Evolutionary conservation across 352 stramenopile genomes (phyloP).

Genomic region (Globisporangium okanoganense): DNA sequence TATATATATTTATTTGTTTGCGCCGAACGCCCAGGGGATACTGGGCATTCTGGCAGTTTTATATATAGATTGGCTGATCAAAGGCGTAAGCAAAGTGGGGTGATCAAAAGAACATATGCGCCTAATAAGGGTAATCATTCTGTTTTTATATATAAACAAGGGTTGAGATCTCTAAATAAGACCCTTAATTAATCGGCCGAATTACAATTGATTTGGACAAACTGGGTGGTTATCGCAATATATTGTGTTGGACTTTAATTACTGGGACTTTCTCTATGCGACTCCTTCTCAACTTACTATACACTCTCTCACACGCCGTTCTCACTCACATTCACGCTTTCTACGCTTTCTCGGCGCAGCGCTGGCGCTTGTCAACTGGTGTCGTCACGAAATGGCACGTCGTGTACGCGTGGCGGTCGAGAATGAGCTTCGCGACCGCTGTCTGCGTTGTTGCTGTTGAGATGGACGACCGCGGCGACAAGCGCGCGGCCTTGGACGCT

Average conservation of each 20-base stretch:
- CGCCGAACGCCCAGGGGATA: no score
- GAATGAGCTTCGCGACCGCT: slow-evolving; percentile 44
- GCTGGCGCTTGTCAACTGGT: slow-evolving; percentile 20
- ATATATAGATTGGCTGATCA: no score
- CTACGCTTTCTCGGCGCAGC: slow-evolving; percentile 20
- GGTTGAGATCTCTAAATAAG: no score
- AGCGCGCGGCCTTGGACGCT: background rate
- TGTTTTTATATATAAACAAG: no score
- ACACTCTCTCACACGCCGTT: background rate
- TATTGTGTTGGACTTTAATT: background rate
- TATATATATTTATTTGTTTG: no score
- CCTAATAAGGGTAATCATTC: no score
- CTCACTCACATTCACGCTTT: background rate
- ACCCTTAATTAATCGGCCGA: no score
- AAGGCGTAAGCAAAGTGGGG: no score
- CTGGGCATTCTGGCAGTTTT: no score
- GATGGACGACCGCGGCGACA: background rate
- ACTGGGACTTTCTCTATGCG: background rate
- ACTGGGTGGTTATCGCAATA: background rate
- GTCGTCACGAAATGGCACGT: slow-evolving; percentile 41
- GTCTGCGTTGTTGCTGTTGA: slow-evolving; percentile 4
- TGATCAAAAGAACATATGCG: no score
- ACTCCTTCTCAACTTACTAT: background rate
- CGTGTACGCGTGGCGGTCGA: slow-evolving; percentile 57
- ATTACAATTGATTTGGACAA: no score